Percentiles rank a stretch among this genome's conserved stretches.
Conservation (phyloP, 1,284 basidiomycete species). For the Naganishia liquefaciens region DNA sequence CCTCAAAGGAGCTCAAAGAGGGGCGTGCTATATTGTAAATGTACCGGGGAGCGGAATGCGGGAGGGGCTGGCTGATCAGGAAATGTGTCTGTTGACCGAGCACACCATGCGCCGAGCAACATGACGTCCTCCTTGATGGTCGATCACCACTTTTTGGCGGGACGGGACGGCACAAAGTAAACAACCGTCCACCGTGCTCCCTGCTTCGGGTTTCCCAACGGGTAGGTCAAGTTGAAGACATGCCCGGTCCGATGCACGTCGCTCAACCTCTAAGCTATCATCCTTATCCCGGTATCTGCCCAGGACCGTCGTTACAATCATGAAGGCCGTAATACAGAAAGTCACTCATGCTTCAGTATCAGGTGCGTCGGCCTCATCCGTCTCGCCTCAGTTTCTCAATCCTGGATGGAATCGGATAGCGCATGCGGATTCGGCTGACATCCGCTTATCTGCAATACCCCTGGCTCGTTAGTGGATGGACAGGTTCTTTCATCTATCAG, state of each 20-base stretch:
- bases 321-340: constrained; percentile 54
- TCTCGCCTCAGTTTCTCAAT: background rate
- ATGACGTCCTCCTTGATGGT: background rate
- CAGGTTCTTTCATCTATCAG: constrained; percentile 71
- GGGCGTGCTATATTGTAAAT: no score
- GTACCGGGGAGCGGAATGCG: background rate
- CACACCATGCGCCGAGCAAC: background rate
- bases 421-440: background rate
- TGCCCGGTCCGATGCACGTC: no score
- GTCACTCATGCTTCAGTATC: constrained; percentile 50
- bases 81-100: background rate
- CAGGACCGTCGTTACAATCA: constrained; percentile 26
- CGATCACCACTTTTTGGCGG: background rate
- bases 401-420: constrained; percentile 44
- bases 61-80: background rate
- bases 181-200: background rate
- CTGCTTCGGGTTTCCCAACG: no score
- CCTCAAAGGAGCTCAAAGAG: no score
- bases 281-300: background rate
- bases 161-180: constrained; percentile 11
- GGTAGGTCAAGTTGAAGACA: no score
- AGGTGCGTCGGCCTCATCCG: constrained; percentile 37
- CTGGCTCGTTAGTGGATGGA: constrained; percentile 46
- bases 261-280: background rate
- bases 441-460: no score